These are phyloP conservation scores for Amylocystis lapponica DNA, from an alignment of 768 basidiomycete genomes.

Conservation along the genomic window DNA sequence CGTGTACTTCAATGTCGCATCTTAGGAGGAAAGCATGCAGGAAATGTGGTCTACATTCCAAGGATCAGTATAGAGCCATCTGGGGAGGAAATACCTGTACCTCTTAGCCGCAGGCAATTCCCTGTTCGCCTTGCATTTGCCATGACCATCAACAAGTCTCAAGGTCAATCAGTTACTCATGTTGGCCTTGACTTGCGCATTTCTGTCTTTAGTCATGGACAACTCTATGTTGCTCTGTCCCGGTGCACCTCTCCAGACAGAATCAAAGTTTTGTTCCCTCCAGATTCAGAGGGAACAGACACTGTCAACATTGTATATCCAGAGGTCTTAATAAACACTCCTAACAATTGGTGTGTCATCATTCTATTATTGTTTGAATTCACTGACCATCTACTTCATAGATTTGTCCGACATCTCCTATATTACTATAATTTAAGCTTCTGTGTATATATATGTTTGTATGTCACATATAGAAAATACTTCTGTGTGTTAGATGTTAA, in stretches of 20 bases:
- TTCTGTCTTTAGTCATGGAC: constrained; percentile 38
- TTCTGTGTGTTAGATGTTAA: too few relatives aligned
- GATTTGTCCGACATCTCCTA: too few relatives aligned
- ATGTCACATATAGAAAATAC: too few relatives aligned
- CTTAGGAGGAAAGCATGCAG: constrained; percentile 32
- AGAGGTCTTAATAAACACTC: constrained; percentile 1
- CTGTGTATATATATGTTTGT: too few relatives aligned
- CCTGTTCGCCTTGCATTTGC: constrained; percentile 37
- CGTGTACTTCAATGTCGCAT: constrained; percentile 30
- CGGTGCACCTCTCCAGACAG: constrained; percentile 24
- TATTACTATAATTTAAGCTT: too few relatives aligned
- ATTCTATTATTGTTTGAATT: too few relatives aligned
- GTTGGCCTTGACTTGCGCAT: constrained; percentile 36
- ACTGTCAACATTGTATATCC: constrained; percentile 3
- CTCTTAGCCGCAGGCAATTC: constrained; percentile 32
- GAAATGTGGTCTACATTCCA: constrained; percentile 33
- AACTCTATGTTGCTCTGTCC: constrained; percentile 40
- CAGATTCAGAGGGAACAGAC: not conserved
- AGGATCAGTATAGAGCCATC: constrained; percentile 30
- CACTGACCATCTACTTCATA: too few relatives aligned
- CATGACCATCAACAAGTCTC: constrained; percentile 28
- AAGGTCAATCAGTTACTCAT: constrained; percentile 39
- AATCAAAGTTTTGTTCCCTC: constrained; percentile 23
- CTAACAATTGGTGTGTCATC: too few relatives aligned
- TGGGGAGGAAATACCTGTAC: constrained; percentile 22